phyloP scores from a whole-genome alignment of 441 rosid genomes.

The Pelargonium citronellum region DNA sequence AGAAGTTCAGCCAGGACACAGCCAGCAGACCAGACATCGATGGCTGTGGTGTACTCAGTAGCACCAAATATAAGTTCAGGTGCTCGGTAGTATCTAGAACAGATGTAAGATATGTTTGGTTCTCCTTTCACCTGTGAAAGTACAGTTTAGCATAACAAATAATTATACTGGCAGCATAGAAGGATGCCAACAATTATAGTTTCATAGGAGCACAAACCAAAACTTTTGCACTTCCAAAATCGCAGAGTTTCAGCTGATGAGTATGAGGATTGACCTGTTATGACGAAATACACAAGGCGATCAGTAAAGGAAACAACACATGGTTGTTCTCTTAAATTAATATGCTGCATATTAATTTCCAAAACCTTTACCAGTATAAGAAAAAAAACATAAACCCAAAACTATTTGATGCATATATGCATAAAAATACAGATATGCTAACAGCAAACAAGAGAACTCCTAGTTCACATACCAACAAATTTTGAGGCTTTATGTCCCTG shows the following conservation, averaged over 20 bases:
- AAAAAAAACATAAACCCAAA: no score
- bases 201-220: slow-evolving; percentile 50
- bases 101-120: slow-evolving; percentile 90
- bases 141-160: slow-evolving; percentile 14
- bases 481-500: slow-evolving; percentile 50
- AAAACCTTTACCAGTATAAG: no score
- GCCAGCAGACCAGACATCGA: slow-evolving; percentile 97
- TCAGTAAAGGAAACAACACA: slow-evolving; percentile 6
- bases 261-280: slow-evolving; percentile 84
- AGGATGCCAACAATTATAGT: background rate
- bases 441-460: background rate
- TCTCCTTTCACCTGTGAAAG: slow-evolving; percentile 79
- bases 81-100: slow-evolving; percentile 94
- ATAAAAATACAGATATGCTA: no score
- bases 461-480: slow-evolving; percentile 33
- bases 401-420: no score
- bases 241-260: slow-evolving; percentile 86
- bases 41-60: slow-evolving; percentile 85
- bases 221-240: slow-evolving; percentile 96
- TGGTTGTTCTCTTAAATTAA: no score
- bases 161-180: background rate
- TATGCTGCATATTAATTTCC: no score
- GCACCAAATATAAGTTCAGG: slow-evolving; percentile 97
- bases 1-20: slow-evolving; percentile 89
- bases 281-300: slow-evolving; percentile 7